Percentiles rank a stretch among this genome's conserved stretches.
Evolutionary conservation across 2,329 filamentous ascomycete genomes (phyloP).

Genomic region (Sarocladium brachiariae): DNA sequence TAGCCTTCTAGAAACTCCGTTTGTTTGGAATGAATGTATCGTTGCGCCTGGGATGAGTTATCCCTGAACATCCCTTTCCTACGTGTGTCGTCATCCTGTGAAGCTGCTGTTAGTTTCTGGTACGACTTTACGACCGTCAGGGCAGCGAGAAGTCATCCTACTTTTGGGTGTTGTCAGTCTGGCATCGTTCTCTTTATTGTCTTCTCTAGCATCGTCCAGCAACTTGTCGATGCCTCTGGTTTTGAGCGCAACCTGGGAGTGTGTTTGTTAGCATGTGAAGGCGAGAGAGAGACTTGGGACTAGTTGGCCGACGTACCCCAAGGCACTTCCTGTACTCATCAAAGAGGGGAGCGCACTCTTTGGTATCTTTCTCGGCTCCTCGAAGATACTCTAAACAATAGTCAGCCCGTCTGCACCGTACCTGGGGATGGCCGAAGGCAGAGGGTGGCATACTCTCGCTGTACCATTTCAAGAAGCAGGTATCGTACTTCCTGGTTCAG

Average conservation of each 20-base stretch:
- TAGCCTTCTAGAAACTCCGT: too few species aligned
- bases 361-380: conserved; percentile 71
- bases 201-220: conserved; percentile 82
- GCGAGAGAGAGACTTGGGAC: background rate
- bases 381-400: conserved; percentile 70
- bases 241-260: conserved; percentile 68
- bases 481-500: conserved; percentile 92
- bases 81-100: conserved; percentile 2
- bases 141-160: background rate
- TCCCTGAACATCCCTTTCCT: background rate
- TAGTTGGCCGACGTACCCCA: conserved; percentile 48
- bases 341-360: conserved; percentile 80
- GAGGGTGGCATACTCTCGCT: conserved; percentile 71
- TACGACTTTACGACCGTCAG: background rate
- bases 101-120: background rate
- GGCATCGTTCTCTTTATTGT: conserved; percentile 80
- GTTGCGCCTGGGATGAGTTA: background rate
- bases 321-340: conserved; percentile 84
- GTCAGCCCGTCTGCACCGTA: conserved; percentile 12
- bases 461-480: conserved; percentile 98
- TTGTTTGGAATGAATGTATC: background rate
- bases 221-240: conserved; percentile 88
- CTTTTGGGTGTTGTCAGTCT: conserved; percentile 19
- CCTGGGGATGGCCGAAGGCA: conserved; percentile 13
- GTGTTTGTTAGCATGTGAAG: background rate